phyloP scores from a whole-genome alignment of 306 rosid genomes.

The Castanea sativa region DNA sequence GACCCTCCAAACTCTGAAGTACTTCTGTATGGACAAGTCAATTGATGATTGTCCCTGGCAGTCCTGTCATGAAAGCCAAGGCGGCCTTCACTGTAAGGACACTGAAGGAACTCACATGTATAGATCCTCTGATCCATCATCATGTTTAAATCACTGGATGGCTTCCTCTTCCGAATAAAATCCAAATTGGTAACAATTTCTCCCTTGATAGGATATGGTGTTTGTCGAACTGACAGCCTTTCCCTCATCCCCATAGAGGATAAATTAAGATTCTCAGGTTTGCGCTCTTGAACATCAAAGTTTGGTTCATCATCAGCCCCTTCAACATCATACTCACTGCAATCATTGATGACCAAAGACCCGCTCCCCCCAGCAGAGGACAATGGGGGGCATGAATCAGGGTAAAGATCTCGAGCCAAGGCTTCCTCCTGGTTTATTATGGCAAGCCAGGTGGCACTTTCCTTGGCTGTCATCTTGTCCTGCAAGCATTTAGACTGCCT shows the following conservation, averaged over 20 bases:
- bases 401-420: constrained; percentile 62
- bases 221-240: constrained; percentile 39
- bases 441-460: constrained; percentile 87
- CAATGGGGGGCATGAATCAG: constrained; percentile 53
- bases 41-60: constrained; percentile 67
- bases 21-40: constrained; percentile 38
- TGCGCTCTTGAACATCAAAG: constrained; percentile 59
- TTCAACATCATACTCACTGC: constrained; percentile 81
- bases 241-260: constrained; percentile 48
- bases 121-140: constrained; percentile 46
- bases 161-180: constrained; percentile 62
- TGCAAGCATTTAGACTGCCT: constrained; percentile 86
- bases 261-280: constrained; percentile 45
- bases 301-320: constrained; percentile 53
- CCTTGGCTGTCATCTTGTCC: constrained; percentile 94
- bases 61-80: constrained; percentile 55
- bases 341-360: constrained; percentile 50
- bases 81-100: constrained; percentile 52
- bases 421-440: constrained; percentile 79
- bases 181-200: constrained; percentile 53
- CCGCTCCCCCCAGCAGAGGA: constrained; percentile 56
- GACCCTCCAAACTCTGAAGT: constrained; percentile 31
- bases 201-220: constrained; percentile 49
- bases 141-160: constrained; percentile 38
- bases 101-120: constrained; percentile 59